Conservation (phyloP, 352 stramenopile genomes). For the Thalassiosira delicatula region DNA sequence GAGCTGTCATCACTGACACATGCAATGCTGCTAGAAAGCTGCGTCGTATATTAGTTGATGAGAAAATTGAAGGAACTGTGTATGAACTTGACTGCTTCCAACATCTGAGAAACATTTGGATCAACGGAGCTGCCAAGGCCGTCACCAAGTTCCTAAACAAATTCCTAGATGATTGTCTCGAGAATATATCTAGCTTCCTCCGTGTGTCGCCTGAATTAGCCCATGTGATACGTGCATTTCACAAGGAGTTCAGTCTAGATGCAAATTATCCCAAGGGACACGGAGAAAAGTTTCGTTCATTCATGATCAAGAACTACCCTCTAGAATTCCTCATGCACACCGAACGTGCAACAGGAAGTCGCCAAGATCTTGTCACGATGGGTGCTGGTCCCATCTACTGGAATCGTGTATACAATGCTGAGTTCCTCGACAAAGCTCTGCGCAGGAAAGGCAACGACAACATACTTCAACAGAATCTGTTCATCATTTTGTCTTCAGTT, state of each 20-base stretch:
- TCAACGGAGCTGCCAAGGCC: background rate
- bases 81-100: constrained; percentile 7
- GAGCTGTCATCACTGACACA: constrained; percentile 13
- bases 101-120: constrained; percentile 6
- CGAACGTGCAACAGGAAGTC: background rate
- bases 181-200: background rate
- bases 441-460: background rate
- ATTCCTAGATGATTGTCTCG: background rate
- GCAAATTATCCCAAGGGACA: background rate
- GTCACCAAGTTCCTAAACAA: background rate
- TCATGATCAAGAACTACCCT: background rate
- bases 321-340: background rate
- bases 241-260: background rate
- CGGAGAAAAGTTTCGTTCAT: background rate
- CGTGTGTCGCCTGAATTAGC: background rate
- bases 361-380: background rate
- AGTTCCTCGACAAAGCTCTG: background rate
- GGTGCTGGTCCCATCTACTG: background rate
- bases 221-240: background rate
- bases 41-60: background rate
- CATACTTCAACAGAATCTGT: constrained; percentile 24
- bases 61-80: background rate
- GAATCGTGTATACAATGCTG: background rate
- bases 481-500: constrained; percentile 25
- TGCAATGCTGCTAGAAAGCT: background rate